These are phyloP conservation scores for Luzula sylvatica DNA, from an alignment of 176 grass and related monocot species.

Conservation along the genomic window DNA sequence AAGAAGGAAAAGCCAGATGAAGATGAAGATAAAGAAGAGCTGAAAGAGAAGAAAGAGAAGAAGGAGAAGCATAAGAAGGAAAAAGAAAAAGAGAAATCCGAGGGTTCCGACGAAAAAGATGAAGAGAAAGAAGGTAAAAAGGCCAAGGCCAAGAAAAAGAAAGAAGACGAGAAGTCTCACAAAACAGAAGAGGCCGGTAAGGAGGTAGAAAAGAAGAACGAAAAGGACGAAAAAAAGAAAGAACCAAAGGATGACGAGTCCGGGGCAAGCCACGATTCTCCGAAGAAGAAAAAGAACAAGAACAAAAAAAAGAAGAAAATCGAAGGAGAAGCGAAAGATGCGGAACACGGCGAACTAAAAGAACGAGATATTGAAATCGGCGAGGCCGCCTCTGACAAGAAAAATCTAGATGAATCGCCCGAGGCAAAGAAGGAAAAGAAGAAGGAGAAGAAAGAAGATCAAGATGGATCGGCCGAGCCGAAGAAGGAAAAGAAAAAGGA, in stretches of 20 bases:
- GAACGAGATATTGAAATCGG: background rate
- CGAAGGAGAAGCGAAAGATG: slow-evolving; percentile 14
- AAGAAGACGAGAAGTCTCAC: background rate
- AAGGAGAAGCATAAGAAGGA: background rate
- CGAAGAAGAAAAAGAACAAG: background rate
- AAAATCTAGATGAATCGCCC: too few species aligned
- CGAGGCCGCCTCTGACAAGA: background rate
- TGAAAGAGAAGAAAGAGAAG: slow-evolving; percentile 1
- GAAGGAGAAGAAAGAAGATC: slow-evolving; percentile 17
- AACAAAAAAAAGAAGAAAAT: slow-evolving; percentile 20
- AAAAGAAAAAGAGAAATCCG: background rate
- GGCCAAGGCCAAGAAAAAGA: background rate
- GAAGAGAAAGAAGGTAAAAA: slow-evolving; percentile 9
- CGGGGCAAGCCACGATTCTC: background rate
- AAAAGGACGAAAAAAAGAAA: slow-evolving; percentile 11
- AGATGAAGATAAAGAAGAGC: slow-evolving; percentile 15
- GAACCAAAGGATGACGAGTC: background rate
- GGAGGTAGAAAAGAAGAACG: slow-evolving; percentile 14
- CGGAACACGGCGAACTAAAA: background rate
- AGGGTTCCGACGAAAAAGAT: background rate
- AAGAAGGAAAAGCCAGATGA: slow-evolving; percentile 21
- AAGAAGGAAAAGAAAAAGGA: background rate
- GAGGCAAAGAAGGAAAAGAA: slow-evolving; percentile 10
- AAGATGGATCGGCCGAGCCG: background rate
- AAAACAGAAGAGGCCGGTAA: slow-evolving; percentile 13